These are phyloP conservation scores for Actinomucor elegans DNA, from an alignment of 371 early-diverging fungal species.

Conservation along the genomic window DNA sequence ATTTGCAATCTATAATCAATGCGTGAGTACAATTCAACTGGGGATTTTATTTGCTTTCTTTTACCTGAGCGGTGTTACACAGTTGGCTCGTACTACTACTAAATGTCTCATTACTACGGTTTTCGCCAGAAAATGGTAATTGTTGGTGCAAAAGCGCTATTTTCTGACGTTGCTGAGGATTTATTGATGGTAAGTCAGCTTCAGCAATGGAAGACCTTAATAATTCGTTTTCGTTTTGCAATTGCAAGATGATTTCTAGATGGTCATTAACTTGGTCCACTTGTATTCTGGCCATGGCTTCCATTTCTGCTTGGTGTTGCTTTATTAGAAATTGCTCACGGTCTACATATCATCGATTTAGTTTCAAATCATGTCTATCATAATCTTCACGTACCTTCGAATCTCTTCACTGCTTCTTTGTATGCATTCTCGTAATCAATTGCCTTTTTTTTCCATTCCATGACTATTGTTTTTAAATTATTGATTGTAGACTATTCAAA, in stretches of 20 bases:
- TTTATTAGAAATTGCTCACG: conserved; percentile 18
- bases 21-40: background rate
- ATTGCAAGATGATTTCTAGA: conserved; percentile 11
- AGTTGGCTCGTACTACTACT: conserved; percentile 10
- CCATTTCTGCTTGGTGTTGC: conserved; percentile 20
- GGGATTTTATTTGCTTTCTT: background rate
- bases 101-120: background rate
- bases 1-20: conserved; percentile 12
- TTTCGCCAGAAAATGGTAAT: background rate
- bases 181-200: too few relatives aligned
- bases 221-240: conserved; percentile 15
- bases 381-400: conserved; percentile 1
- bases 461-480: conserved; percentile 16
- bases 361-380: background rate
- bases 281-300: conserved; percentile 14
- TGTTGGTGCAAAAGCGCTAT: too few relatives aligned
- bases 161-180: background rate
- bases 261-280: conserved; percentile 16
- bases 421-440: conserved; percentile 11
- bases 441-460: conserved; percentile 25
- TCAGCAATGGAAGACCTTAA: too few relatives aligned
- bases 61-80: conserved; percentile 24
- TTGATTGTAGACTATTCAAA: conserved; percentile 12
- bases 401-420: background rate
- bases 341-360: background rate